phyloP scores from a whole-genome alignment of 495 filamentous ascomycete genomes.

The Penicillium coprophilum region DNA sequence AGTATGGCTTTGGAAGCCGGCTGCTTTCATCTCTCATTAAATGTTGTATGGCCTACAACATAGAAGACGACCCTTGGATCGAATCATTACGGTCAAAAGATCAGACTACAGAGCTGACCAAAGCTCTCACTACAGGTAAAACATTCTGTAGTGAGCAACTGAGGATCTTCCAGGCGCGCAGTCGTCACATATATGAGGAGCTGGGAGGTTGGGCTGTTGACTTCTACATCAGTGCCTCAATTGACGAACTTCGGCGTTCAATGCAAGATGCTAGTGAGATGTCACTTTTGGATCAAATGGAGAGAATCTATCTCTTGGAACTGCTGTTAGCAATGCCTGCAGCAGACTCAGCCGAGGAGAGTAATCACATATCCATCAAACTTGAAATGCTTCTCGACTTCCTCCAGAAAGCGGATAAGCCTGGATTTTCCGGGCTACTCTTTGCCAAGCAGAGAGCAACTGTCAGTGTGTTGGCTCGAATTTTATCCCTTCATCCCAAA shows the following conservation, averaged over 20 bases:
- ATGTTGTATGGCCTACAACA: slow-evolving; percentile 37
- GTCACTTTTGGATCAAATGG: slow-evolving; percentile 46
- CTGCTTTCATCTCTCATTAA: slow-evolving; percentile 21
- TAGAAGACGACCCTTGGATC: slow-evolving; percentile 71
- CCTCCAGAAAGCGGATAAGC: slow-evolving; percentile 43
- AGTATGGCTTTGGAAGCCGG: slow-evolving; percentile 11
- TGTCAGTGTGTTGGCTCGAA: slow-evolving; percentile 63
- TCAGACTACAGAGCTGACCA: slow-evolving; percentile 39
- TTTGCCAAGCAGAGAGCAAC: slow-evolving; percentile 76
- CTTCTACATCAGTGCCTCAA: slow-evolving; percentile 63
- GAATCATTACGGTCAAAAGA: slow-evolving; percentile 46
- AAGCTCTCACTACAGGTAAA: slow-evolving; percentile 48
- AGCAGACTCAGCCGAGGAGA: slow-evolving; percentile 19
- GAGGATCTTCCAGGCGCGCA: slow-evolving; percentile 49
- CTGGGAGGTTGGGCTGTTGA: slow-evolving; percentile 75
- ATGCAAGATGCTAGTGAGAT: slow-evolving; percentile 33
- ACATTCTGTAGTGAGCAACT: slow-evolving; percentile 68
- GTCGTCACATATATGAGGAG: slow-evolving; percentile 51
- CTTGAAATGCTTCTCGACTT: slow-evolving; percentile 53
- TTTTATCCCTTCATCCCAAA: slow-evolving; percentile 62
- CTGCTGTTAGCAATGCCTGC: slow-evolving; percentile 49
- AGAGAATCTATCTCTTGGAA: slow-evolving; percentile 60
- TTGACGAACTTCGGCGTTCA: slow-evolving; percentile 46
- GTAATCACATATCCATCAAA: slow-evolving; percentile 50
- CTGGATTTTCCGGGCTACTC: slow-evolving; percentile 65